Evolutionary conservation across 1,139 yeast genomes (phyloP).

Genomic region (Hanseniaspora uvarum): DNA sequence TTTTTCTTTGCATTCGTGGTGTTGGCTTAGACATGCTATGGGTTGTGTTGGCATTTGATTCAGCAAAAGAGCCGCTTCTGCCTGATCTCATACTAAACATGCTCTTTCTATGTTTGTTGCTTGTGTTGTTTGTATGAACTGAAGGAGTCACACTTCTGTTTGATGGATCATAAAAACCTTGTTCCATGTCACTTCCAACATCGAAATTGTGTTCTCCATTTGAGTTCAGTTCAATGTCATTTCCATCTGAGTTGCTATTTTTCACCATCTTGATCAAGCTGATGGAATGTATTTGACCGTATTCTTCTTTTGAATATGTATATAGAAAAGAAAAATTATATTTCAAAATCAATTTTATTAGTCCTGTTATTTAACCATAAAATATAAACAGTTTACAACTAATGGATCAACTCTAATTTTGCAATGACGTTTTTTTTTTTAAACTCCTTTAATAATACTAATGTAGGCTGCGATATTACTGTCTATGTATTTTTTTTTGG

Average conservation of each 20-base stretch:
- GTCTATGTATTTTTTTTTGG: too few species aligned
- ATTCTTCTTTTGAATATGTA: too few species aligned
- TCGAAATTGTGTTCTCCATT: slow-evolving; percentile 1
- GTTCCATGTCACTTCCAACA: background rate
- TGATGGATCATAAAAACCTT: background rate
- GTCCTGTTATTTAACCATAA: too few species aligned
- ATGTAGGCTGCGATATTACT: too few species aligned
- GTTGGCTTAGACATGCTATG: background rate
- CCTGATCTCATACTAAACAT: slow-evolving; percentile 3
- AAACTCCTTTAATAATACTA: too few species aligned
- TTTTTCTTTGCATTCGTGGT: background rate
- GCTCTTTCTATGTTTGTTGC: slow-evolving; percentile 2
- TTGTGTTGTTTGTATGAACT: background rate
- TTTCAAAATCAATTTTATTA: too few species aligned
- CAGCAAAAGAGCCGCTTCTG: slow-evolving; percentile 7
- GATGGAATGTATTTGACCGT: background rate
- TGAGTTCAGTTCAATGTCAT: background rate
- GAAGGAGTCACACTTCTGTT: background rate
- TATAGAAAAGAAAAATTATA: too few species aligned
- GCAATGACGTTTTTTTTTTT: too few species aligned
- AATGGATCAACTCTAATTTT: too few species aligned
- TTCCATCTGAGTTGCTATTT: background rate
- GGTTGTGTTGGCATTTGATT: background rate
- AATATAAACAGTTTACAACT: too few species aligned
- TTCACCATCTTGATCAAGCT: background rate